phyloP scores from a whole-genome alignment of 495 filamentous ascomycete genomes.

The Haplographium delicatum region DNA sequence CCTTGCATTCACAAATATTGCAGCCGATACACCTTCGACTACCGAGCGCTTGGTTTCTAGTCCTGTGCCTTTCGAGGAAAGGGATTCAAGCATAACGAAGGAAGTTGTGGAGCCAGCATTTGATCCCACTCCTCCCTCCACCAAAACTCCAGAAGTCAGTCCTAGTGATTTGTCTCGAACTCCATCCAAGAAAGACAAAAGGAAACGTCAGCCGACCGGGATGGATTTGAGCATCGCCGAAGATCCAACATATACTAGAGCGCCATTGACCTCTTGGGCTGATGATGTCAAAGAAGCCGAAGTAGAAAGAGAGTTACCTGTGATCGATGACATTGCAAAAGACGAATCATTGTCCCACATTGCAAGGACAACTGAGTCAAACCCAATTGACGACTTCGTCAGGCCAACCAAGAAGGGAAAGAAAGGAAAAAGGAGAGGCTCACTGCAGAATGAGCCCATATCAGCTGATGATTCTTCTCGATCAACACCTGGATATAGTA shows the following conservation, averaged over 20 bases:
- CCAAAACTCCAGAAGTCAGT: too few relatives aligned
- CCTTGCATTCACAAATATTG: not conserved
- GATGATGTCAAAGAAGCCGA: constrained; percentile 25
- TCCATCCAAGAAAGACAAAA: constrained; percentile 25
- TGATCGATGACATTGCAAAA: constrained; percentile 25
- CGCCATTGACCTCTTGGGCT: constrained; percentile 22
- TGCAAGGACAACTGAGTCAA: constrained; percentile 17
- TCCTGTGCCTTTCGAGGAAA: constrained; percentile 1
- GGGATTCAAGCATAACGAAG: not conserved
- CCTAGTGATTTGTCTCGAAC: constrained; percentile 21
- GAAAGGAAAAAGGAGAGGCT: constrained; percentile 21
- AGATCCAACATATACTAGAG: not conserved
- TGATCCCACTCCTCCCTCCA: too few relatives aligned
- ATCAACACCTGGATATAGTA: not conserved
- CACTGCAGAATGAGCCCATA: not conserved
- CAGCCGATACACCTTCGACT: not conserved
- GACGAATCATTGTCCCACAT: constrained; percentile 25
- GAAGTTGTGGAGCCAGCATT: not conserved
- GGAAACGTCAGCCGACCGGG: constrained; percentile 26
- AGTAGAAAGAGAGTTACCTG: constrained; percentile 16
- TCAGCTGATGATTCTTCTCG: constrained; percentile 1
- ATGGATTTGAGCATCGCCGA: constrained; percentile 1
- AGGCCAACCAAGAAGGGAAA: constrained; percentile 26
- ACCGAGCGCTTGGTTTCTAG: constrained; percentile 17
- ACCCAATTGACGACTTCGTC: constrained; percentile 19